Evolutionary conservation across 108 stramenopile genomes (phyloP), one percentile per base, ranked within the genome.

Genomic region (Asterionellopsis glacialis): DNA sequence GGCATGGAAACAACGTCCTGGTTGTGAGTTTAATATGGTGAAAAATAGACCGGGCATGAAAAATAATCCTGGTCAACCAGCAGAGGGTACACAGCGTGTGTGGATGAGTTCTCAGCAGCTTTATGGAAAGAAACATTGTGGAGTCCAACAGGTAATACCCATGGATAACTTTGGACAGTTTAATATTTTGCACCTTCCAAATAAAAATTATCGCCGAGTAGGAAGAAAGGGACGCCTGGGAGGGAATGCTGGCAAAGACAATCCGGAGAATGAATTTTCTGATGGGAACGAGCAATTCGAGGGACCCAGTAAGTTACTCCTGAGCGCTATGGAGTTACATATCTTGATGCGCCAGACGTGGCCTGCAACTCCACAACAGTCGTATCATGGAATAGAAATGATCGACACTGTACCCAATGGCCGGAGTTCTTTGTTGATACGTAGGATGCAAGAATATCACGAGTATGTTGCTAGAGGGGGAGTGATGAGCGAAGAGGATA

Each of bases 71-170:
- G 22, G 48, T 11, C 91, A 93, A 67, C 91, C 91, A 5, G 61
- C 83, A 0, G 84, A 87, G 40, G 91, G 91, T 15, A 93, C 91
- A 38, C 91, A 93, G 26, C 72, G 84, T 23, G 88, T 89, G 0
- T 89, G 88, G 88, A 92, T 92, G 90, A 79, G 79, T 43, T 81
- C 79, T 25, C 87, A 93, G 63, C 81, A 82, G 84, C 61, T 93
- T 19, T 87, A 87, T 49, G 85, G 84, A 44, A 42, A 44, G 28
- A 56, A 66, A 27, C 87, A 93, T 61, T 93, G 91, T 56, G 52
- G 55, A 33, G 84, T 93, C 6, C 82, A 73, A 47, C 91, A 92
- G 57, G 68, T 92, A 18, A 22, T 79, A 26, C 90, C 90, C 4
- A 65, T 79, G 42, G 73, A 88, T 18, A 57, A 42, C 2, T 93